These are phyloP conservation scores for Fusarium fracticaudum DNA, from an alignment of 2,329 filamentous ascomycete genomes.

Conservation along the genomic window DNA sequence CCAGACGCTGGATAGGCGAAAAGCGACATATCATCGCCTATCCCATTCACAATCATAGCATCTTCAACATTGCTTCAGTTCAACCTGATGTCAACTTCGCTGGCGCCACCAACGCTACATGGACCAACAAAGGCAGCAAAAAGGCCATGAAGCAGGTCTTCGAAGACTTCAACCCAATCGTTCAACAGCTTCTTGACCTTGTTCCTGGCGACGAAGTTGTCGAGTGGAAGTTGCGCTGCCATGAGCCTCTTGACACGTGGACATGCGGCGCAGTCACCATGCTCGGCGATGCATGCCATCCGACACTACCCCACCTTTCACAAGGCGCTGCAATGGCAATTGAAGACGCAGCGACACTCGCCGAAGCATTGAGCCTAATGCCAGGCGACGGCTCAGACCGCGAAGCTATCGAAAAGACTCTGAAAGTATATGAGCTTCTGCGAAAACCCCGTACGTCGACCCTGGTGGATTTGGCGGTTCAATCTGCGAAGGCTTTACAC, in stretches of 20 bases:
- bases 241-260: conserved; percentile 14
- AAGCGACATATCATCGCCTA: conserved; percentile 22
- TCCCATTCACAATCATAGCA: conserved; percentile 18
- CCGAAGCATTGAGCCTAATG: background rate
- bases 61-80: conserved; percentile 15
- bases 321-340: conserved; percentile 22
- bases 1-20: conserved; percentile 12
- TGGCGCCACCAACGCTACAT: conserved; percentile 5
- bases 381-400: background rate
- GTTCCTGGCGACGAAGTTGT: conserved; percentile 5
- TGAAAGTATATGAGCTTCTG: conserved; percentile 1
- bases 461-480: conserved; percentile 1
- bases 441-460: conserved; percentile 4
- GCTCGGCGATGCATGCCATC: conserved; percentile 13
- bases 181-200: conserved; percentile 7
- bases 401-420: background rate
- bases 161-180: conserved; percentile 6
- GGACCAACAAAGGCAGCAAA: conserved; percentile 21
- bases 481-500: conserved; percentile 2
- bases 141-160: conserved; percentile 18
- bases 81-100: conserved; percentile 25
- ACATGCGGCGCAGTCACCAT: background rate
- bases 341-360: background rate
- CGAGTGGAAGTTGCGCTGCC: conserved; percentile 15
- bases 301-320: conserved; percentile 5